phyloP scores from a whole-genome alignment of 1,284 basidiomycete genomes.

The Mycosarcoma maydis region DNA sequence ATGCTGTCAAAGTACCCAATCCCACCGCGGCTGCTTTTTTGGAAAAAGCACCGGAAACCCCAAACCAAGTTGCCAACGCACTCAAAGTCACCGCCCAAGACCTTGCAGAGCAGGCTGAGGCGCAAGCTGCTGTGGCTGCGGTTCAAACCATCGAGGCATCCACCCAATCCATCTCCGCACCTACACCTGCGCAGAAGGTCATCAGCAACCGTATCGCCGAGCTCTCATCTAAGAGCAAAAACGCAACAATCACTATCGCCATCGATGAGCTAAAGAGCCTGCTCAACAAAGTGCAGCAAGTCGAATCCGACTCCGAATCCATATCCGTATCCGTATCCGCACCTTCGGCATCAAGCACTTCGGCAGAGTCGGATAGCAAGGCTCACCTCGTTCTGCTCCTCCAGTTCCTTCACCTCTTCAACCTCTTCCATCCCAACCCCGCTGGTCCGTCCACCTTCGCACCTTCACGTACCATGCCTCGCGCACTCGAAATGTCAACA shows the following conservation, averaged over 20 bases:
- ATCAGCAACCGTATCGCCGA: constrained; percentile 24
- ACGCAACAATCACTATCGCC: constrained; percentile 27
- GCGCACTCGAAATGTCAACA: constrained; percentile 38
- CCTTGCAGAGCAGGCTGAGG: constrained; percentile 39
- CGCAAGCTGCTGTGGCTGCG: constrained; percentile 40
- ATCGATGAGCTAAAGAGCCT: constrained; percentile 33
- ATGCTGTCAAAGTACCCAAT: constrained; percentile 28
- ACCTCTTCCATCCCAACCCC: constrained; percentile 39
- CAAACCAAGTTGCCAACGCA: constrained; percentile 32
- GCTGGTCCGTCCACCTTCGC: constrained; percentile 27
- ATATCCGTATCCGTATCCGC: constrained; percentile 5
- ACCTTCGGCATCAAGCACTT: constrained; percentile 2
- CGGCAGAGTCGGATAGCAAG: constrained; percentile 15
- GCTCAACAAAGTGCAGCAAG: constrained; percentile 26
- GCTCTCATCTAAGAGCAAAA: constrained; percentile 16
- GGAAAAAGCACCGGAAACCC: constrained; percentile 24
- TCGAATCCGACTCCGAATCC: constrained; percentile 4
- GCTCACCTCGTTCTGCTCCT: constrained; percentile 35
- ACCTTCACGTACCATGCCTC: constrained; percentile 23
- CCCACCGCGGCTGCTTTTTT: constrained; percentile 35
- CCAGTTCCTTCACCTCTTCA: constrained; percentile 52
- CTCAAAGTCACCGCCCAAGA: constrained; percentile 40
- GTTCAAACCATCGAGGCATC: constrained; percentile 21
- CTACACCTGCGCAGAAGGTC: constrained; percentile 32
- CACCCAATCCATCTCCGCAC: not conserved